phyloP scores from a whole-genome alignment of 441 rosid genomes.

The Rhodomyrtus psidioides region DNA sequence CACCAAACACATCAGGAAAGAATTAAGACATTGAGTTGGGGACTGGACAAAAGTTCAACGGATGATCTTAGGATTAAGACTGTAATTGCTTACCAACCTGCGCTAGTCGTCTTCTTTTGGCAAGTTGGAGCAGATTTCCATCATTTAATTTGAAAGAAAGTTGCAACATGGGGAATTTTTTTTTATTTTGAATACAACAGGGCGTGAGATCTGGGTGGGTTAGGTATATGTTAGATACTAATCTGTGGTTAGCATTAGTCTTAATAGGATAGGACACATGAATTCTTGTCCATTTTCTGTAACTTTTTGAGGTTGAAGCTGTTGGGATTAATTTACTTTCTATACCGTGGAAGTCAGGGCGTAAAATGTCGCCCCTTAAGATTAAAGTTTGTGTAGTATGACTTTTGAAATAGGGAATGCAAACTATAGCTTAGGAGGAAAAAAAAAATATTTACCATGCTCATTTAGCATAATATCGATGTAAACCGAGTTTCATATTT shows the following conservation, averaged over 20 bases:
- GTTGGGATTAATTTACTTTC: neutral
- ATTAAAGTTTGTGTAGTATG: neutral
- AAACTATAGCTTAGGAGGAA: neutral
- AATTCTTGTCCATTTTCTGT: neutral
- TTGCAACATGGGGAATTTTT: neutral
- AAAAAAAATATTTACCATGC: neutral
- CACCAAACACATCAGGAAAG: neutral
- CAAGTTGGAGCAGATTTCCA: neutral
- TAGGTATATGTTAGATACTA: neutral
- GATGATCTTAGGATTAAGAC: neutral
- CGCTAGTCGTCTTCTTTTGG: neutral
- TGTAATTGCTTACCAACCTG: neutral
- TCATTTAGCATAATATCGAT: neutral
- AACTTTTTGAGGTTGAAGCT: neutral
- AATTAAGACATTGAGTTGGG: neutral
- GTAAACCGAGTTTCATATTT: neutral
- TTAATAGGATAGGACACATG: neutral
- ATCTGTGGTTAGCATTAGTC: neutral
- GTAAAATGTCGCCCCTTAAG: neutral
- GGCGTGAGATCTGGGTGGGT: neutral
- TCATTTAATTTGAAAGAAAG: neutral
- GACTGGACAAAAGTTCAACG: neutral
- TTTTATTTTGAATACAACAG: neutral
- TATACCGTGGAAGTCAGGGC: neutral
- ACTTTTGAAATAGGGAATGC: neutral